phyloP scores from a whole-genome alignment of 495 filamentous ascomycete species.

The Podospora pseudoanserina region DNA sequence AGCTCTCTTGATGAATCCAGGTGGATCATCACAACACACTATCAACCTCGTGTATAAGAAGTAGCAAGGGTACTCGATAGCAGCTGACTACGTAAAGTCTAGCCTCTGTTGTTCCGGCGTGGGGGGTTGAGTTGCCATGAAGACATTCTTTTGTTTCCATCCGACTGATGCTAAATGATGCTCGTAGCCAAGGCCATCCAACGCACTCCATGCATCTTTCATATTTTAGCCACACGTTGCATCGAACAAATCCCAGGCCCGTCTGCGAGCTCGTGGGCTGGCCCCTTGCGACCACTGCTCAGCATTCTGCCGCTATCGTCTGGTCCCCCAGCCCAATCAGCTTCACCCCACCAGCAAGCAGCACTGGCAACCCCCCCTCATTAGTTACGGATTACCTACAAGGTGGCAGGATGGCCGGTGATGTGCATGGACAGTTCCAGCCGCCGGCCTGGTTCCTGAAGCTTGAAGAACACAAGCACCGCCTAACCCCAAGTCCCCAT shows the following conservation, averaged over 20 bases:
- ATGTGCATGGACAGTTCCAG: neutral
- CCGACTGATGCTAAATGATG: neutral
- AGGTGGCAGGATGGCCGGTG: neutral
- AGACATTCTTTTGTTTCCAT: neutral
- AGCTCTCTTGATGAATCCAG: neutral
- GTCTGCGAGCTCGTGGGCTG: conserved; percentile 25
- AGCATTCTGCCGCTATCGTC: conserved; percentile 9
- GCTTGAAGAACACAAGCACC: neutral
- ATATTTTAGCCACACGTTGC: conserved; percentile 17
- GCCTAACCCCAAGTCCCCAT: neutral
- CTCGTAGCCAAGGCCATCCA: neutral
- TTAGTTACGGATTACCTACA: neutral
- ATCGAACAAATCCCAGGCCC: conserved; percentile 27
- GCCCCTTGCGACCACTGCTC: conserved; percentile 24
- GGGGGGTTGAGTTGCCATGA: neutral
- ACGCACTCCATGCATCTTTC: neutral
- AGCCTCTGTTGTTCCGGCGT: neutral
- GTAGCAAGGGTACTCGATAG: neutral
- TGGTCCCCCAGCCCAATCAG: conserved; percentile 12
- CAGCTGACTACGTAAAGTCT: neutral
- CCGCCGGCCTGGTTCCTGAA: neutral
- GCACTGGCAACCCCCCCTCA: neutral
- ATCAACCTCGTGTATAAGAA: neutral
- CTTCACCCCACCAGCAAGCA: neutral
- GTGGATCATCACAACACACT: too few species aligned